phyloP scores from a whole-genome alignment of 768 basidiomycete species.

The Mycena polygramma region DNA sequence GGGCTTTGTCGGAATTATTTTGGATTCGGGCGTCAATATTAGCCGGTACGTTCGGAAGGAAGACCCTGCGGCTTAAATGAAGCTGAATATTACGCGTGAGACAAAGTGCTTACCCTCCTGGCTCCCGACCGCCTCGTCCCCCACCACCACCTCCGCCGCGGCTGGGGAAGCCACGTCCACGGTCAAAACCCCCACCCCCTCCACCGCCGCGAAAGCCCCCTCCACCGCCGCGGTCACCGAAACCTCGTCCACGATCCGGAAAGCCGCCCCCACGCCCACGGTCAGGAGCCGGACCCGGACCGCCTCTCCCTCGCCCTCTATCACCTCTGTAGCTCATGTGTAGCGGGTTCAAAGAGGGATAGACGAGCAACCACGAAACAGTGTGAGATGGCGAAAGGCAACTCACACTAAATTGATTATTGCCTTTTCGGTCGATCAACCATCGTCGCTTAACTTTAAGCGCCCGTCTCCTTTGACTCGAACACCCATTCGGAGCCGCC shows the following conservation, averaged over 20 bases:
- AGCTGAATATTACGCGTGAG: not conserved
- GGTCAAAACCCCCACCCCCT: constrained; percentile 41
- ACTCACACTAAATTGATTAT: constrained; percentile 1
- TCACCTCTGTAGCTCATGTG: constrained; percentile 53
- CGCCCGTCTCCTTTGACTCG: not conserved
- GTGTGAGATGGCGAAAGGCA: constrained; percentile 8
- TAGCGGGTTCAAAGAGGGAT: not conserved
- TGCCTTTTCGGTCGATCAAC: constrained; percentile 4
- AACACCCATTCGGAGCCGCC: not conserved
- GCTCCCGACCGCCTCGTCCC: constrained; percentile 48
- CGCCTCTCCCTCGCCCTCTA: constrained; percentile 48
- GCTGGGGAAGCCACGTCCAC: too few species aligned
- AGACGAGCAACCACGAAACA: constrained; percentile 4
- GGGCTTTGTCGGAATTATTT: constrained; percentile 55
- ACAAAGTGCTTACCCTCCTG: constrained; percentile 54
- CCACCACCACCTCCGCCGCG: constrained; percentile 44
- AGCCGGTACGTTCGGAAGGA: constrained; percentile 51
- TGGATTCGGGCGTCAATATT: constrained; percentile 58
- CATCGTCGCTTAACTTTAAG: not conserved
- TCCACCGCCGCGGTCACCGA: too few species aligned
- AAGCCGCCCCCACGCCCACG: constrained; percentile 40
- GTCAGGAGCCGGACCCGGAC: constrained; percentile 46
- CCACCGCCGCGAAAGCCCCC: constrained; percentile 37
- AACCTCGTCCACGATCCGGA: constrained; percentile 34
- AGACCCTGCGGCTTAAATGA: constrained; percentile 51